Conservation (phyloP, 2,329 filamentous ascomycete genomes). For the Fusarium burgessii region DNA sequence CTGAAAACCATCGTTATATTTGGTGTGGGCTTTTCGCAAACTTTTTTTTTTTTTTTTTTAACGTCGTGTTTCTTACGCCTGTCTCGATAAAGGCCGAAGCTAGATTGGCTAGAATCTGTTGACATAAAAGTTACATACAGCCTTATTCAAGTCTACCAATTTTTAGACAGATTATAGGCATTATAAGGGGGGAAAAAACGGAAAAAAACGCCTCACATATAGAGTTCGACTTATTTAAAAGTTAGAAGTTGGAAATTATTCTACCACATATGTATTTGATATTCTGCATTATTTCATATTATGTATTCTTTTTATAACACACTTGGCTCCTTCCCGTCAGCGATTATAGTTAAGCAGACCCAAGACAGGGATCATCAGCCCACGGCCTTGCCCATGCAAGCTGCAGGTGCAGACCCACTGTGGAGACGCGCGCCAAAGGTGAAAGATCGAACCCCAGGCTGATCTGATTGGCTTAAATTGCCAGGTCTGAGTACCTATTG, state of each 20-base stretch:
- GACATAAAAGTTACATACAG: background rate
- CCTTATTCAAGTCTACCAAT: background rate
- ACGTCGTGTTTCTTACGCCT: conserved; percentile 16
- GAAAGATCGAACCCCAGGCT: conserved; percentile 15
- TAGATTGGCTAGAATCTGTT: conserved; percentile 6
- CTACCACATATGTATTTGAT: background rate
- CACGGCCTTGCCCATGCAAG: conserved; percentile 24
- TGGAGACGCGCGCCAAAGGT: conserved; percentile 40
- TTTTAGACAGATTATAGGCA: no score
- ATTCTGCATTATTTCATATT: background rate
- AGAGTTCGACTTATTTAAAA: no score
- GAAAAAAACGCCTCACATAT: no score
- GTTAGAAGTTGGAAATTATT: no score
- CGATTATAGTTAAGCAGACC: conserved; percentile 23
- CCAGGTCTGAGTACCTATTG: background rate
- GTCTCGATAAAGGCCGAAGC: conserved; percentile 28
- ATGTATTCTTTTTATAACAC: background rate
- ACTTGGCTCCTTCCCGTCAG: conserved; percentile 27
- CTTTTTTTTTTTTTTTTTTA: conserved; percentile 17
- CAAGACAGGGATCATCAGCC: conserved; percentile 37
- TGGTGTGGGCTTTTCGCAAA: conserved; percentile 18
- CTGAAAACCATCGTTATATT: conserved; percentile 5
- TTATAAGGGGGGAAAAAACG: no score
- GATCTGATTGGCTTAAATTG: background rate
- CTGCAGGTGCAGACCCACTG: conserved; percentile 38